Evolutionary conservation across 208 protist genomes (phyloP).

Genomic region (Trypanosoma platydactyli): DNA sequence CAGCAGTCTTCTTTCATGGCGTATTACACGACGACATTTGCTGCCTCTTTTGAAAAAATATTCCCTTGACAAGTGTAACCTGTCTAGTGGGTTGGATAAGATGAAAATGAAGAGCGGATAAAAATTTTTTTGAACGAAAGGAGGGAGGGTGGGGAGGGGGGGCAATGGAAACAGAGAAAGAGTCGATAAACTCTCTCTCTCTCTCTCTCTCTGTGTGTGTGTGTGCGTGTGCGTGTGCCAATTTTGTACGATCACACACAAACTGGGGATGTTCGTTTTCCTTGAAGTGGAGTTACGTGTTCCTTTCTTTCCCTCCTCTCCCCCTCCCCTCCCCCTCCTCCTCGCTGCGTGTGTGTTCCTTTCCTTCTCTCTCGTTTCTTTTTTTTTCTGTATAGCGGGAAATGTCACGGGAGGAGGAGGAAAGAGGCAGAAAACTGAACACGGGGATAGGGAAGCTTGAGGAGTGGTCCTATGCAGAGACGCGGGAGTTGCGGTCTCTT

Average conservation of each 20-base stretch:
- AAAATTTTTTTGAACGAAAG: too few relatives aligned
- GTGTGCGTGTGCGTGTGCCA: too few relatives aligned
- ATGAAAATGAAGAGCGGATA: too few relatives aligned
- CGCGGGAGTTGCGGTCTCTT: not conserved
- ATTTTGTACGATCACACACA: too few relatives aligned
- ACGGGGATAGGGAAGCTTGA: too few relatives aligned
- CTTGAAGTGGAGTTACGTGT: too few relatives aligned
- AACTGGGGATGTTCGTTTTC: too few relatives aligned
- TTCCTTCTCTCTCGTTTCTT: not conserved
- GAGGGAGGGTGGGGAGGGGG: too few relatives aligned
- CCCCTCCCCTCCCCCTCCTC: too few relatives aligned
- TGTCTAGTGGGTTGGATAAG: not conserved
- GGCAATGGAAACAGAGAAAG: too few relatives aligned
- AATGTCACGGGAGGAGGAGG: not conserved
- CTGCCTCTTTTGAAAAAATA: slow-evolving; percentile 20
- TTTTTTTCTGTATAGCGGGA: slow-evolving; percentile 3
- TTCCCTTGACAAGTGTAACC: not conserved
- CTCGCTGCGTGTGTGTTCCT: not conserved
- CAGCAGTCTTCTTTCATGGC: slow-evolving; percentile 12
- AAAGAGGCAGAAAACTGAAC: not conserved
- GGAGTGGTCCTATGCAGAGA: slow-evolving; percentile 9
- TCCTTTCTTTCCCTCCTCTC: not conserved
- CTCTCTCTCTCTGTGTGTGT: too few relatives aligned
- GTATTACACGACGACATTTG: slow-evolving; percentile 31
- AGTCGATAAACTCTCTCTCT: too few relatives aligned